A percentile compares a stretch with the other conserved stretches of the same genome.
These are phyloP conservation scores for Neopestalotiopsis clavispora DNA, from an alignment of 2,329 filamentous ascomycete genomes.

Conservation along the genomic window DNA sequence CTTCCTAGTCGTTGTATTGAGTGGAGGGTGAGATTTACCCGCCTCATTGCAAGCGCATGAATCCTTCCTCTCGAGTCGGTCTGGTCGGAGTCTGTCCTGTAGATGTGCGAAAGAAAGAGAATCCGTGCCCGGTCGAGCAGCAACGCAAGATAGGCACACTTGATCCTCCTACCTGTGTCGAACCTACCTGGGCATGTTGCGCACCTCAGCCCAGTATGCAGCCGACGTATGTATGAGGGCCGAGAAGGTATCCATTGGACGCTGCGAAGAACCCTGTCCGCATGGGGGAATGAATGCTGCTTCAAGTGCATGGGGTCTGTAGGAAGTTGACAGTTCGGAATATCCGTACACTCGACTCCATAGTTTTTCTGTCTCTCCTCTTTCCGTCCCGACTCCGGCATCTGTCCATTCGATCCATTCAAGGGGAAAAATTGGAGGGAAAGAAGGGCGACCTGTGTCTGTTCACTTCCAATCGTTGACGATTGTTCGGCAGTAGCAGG, in stretches of 20 bases:
- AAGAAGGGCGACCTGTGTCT: too few species aligned
- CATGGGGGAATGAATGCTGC: not conserved
- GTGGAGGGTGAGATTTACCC: not conserved
- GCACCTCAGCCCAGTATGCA: slow-evolving; percentile 9
- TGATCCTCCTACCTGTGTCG: not conserved
- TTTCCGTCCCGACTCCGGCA: not conserved
- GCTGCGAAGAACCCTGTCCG: not conserved
- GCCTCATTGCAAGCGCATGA: not conserved
- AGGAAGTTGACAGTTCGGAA: not conserved
- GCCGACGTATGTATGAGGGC: not conserved
- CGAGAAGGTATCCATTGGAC: not conserved
- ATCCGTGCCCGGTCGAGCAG: not conserved
- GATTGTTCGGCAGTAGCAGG: not conserved
- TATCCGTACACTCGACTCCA: not conserved
- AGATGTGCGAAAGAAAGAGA: too few species aligned
- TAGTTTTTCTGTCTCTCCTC: not conserved
- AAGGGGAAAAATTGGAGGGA: not conserved
- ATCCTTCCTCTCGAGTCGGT: not conserved
- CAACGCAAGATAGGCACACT: not conserved
- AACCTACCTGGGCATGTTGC: not conserved
- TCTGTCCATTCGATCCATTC: not conserved
- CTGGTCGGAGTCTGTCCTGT: not conserved
- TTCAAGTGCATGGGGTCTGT: not conserved
- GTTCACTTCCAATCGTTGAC: too few species aligned
- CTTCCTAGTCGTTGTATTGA: not conserved